A percentile compares a stretch with the other conserved stretches of the same genome.
Evolutionary conservation across 352 stramenopile species (phyloP).

Genomic region (Pythium aphanidermatum): DNA sequence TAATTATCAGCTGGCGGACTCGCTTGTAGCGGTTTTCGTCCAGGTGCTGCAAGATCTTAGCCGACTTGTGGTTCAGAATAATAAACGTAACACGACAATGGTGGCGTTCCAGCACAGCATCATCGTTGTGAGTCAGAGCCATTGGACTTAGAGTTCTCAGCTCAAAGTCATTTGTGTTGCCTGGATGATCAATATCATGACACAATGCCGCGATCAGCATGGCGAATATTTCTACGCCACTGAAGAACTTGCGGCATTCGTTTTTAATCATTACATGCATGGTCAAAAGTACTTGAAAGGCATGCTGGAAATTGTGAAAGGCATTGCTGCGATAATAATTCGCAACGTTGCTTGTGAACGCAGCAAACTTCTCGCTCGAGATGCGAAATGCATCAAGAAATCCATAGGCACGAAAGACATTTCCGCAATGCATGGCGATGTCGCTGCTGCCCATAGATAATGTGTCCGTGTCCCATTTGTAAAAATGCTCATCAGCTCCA

Average conservation of each 20-base stretch:
- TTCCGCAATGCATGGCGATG: slow-evolving; percentile 14
- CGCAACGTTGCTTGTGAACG: slow-evolving; percentile 30
- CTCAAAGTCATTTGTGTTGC: slow-evolving; percentile 83
- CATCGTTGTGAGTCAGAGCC: slow-evolving; percentile 80
- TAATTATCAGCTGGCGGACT: slow-evolving; percentile 56
- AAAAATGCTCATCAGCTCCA: slow-evolving; percentile 33
- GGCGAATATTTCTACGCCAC: slow-evolving; percentile 58
- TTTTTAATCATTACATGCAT: slow-evolving; percentile 51
- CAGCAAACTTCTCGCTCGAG: slow-evolving; percentile 24
- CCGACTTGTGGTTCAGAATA: slow-evolving; percentile 67
- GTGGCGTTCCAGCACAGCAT: slow-evolving; percentile 78
- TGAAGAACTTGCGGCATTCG: slow-evolving; percentile 59
- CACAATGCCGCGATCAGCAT: slow-evolving; percentile 66
- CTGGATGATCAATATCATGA: slow-evolving; percentile 82
- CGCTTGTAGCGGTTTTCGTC: slow-evolving; percentile 42
- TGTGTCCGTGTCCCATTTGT: slow-evolving; percentile 51
- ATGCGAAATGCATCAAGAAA: slow-evolving; percentile 35
- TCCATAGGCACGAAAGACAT: slow-evolving; percentile 28
- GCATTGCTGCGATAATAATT: slow-evolving; percentile 71
- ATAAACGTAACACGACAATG: slow-evolving; percentile 73
- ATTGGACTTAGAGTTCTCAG: slow-evolving; percentile 66
- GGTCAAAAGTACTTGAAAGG: slow-evolving; percentile 55
- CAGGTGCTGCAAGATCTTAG: slow-evolving; percentile 65
- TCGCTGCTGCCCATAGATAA: slow-evolving; percentile 14
- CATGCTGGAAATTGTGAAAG: slow-evolving; percentile 82